phyloP scores from a whole-genome alignment of 805 yeast genomes.

The Candida nanaspora region DNA sequence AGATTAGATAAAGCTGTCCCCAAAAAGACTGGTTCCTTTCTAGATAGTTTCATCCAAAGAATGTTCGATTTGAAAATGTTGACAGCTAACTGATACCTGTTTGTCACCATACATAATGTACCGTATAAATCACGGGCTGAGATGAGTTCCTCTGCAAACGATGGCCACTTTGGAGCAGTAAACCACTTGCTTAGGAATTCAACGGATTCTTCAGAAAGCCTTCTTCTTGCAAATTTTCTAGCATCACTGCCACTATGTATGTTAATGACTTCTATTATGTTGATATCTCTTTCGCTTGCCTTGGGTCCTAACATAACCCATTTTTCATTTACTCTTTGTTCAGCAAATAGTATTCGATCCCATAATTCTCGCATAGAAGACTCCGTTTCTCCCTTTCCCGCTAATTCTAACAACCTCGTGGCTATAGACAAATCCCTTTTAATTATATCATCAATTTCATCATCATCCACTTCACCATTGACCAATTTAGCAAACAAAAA shows the following conservation, averaged over 20 bases:
- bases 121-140: constrained; percentile 70
- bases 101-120: constrained; percentile 56
- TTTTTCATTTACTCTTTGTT: constrained; percentile 10
- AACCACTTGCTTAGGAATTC: constrained; percentile 17
- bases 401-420: constrained; percentile 19
- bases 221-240: constrained; percentile 13
- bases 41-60: constrained; percentile 17
- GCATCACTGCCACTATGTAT: constrained; percentile 7
- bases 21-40: constrained; percentile 9
- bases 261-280: constrained; percentile 15
- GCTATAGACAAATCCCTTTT: constrained; percentile 22
- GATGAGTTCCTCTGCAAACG: constrained; percentile 71
- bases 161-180: constrained; percentile 48
- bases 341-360: constrained; percentile 22
- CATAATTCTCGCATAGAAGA: constrained; percentile 15
- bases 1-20: constrained; percentile 19
- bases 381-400: constrained; percentile 3
- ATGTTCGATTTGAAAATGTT: constrained; percentile 21
- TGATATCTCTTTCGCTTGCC: constrained; percentile 2
- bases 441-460: constrained; percentile 17
- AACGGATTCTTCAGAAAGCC: constrained; percentile 12
- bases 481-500: constrained; percentile 20
- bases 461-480: constrained; percentile 16
- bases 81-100: constrained; percentile 12
- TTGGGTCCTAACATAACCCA: constrained; percentile 12